phyloP scores from a whole-genome alignment of 1,139 yeast species.

The Suhomyces bolitotheri region DNA sequence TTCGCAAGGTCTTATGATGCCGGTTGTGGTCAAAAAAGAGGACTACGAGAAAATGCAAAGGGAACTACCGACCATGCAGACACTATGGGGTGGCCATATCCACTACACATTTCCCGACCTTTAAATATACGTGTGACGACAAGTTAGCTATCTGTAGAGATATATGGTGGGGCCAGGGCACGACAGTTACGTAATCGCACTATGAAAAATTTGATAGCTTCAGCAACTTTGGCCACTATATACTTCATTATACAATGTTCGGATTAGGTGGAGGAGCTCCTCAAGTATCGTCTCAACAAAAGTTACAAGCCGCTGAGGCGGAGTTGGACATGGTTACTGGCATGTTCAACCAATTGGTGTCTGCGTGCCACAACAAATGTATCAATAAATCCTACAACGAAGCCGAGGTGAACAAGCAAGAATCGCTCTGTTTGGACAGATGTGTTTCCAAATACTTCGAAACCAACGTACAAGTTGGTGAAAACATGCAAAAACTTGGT shows the following conservation, averaged over 20 bases:
- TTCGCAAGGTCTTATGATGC: constrained; percentile 38
- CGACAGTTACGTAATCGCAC: constrained; percentile 9
- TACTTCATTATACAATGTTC: constrained; percentile 39
- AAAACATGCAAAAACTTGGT: constrained; percentile 77
- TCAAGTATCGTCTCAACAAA: constrained; percentile 71
- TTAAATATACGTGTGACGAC: constrained; percentile 1
- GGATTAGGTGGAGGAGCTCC: constrained; percentile 84
- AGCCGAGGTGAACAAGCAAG: constrained; percentile 79
- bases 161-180: constrained; percentile 10
- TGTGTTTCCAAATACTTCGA: constrained; percentile 97
- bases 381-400: constrained; percentile 66
- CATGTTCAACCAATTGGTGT: constrained; percentile 86
- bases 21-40: constrained; percentile 34
- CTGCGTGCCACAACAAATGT: constrained; percentile 90
- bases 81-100: constrained; percentile 40
- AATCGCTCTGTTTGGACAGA: constrained; percentile 91
- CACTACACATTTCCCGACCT: constrained; percentile 41
- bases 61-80: constrained; percentile 23
- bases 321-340: constrained; percentile 96
- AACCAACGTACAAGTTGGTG: constrained; percentile 95
- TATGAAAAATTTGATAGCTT: constrained; percentile 9
- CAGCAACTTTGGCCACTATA: constrained; percentile 12
- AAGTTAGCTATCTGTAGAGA: too few species aligned
- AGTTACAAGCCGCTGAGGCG: constrained; percentile 76
- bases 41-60: constrained; percentile 25